Conservation (phyloP, 2,329 filamentous ascomycete genomes). For the Talaromyces funiculosus region DNA sequence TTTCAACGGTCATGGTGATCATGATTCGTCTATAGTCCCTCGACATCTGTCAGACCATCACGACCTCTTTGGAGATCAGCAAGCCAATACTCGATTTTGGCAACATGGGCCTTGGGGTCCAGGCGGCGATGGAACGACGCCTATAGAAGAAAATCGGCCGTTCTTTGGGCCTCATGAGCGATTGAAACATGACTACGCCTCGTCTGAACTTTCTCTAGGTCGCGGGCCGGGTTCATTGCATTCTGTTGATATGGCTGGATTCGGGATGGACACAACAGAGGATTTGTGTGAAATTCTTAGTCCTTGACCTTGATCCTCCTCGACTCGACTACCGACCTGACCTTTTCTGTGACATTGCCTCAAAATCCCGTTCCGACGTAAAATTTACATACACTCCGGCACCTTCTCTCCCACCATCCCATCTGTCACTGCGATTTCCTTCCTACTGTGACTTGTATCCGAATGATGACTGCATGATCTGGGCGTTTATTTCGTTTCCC, state of each 20-base stretch:
- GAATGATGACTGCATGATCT: conserved; percentile 18
- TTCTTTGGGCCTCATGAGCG: conserved; percentile 42
- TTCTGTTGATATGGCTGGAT: conserved; percentile 42
- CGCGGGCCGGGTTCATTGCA: conserved; percentile 37
- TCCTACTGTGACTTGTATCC: conserved; percentile 14
- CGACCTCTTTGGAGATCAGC: conserved; percentile 41
- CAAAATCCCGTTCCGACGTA: background rate
- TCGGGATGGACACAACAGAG: conserved; percentile 36
- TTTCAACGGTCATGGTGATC: conserved; percentile 32
- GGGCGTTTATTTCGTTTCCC: conserved; percentile 11
- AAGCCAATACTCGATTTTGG: conserved; percentile 42
- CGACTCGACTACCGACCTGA: background rate
- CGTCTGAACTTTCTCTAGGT: conserved; percentile 39
- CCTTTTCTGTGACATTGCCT: background rate
- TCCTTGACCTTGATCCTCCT: conserved; percentile 23
- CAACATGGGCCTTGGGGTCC: conserved; percentile 37
- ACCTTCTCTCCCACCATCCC: background rate
- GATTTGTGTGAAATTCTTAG: conserved; percentile 34
- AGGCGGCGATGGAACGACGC: conserved; percentile 38
- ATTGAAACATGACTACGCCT: conserved; percentile 40
- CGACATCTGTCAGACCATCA: conserved; percentile 35
- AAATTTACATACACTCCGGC: background rate
- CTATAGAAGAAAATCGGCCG: conserved; percentile 38
- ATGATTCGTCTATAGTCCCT: conserved; percentile 21
- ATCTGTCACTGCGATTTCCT: conserved; percentile 7